Evolutionary conservation across 129 eudicot species (phyloP).

Genomic region (Flaveria ramosissima): DNA sequence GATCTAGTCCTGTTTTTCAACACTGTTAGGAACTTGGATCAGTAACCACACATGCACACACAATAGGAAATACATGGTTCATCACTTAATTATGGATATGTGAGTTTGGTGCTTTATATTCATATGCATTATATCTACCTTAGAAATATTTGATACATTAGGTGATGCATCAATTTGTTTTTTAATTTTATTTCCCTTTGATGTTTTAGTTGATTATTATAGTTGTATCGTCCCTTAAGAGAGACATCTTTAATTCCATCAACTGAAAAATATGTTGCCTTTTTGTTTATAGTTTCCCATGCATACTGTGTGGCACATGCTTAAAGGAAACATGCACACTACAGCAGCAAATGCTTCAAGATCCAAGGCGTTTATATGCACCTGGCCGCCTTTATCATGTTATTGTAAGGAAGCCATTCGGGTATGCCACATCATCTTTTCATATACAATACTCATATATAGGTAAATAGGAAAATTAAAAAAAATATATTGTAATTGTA

Average conservation of each 20-base stretch:
- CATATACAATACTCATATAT: not conserved
- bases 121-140: not conserved
- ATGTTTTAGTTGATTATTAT: constrained; percentile 1
- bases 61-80: constrained; percentile 1
- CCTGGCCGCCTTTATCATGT: constrained; percentile 99
- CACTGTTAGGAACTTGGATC: not conserved
- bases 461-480: not conserved
- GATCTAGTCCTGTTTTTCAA: not conserved
- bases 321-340: constrained; percentile 87
- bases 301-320: constrained; percentile 87
- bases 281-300: constrained; percentile 72
- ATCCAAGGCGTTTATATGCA: constrained; percentile 95
- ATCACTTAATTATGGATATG: not conserved
- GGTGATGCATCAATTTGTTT: not conserved
- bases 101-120: not conserved
- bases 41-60: not conserved
- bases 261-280: not conserved
- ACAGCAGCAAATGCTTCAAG: constrained; percentile 81
- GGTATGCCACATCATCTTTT: constrained; percentile 47
- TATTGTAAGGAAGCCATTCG: constrained; percentile 88
- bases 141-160: not conserved
- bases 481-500: not conserved
- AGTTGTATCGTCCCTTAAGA: constrained; percentile 2
- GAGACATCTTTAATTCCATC: not conserved
- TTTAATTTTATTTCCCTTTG: not conserved